These are phyloP conservation scores for Elsinoe fawcettii DNA, from an alignment of 2,329 filamentous ascomycete species.

Conservation along the genomic window DNA sequence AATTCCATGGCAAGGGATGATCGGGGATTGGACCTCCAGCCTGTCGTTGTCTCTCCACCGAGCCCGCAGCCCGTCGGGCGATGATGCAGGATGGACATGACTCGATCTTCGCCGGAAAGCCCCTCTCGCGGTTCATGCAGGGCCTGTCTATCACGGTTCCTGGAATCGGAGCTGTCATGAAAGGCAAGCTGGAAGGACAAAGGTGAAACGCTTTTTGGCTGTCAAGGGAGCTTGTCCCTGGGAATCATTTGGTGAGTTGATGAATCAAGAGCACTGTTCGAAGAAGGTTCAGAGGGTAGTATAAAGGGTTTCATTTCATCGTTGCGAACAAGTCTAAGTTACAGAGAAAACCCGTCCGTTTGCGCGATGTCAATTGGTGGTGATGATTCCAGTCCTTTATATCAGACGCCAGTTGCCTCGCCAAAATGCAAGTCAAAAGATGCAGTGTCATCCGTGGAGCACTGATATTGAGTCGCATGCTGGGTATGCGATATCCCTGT, in stretches of 20 bases:
- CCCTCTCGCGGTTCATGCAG: slow-evolving; percentile 10
- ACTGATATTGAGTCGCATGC: not conserved
- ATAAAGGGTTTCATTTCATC: slow-evolving; percentile 10
- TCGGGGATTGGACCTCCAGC: not conserved
- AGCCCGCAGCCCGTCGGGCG: no score
- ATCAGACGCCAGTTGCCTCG: slow-evolving; percentile 2
- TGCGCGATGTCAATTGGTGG: not conserved
- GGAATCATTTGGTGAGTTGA: not conserved
- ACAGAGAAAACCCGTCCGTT: not conserved
- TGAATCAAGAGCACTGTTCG: not conserved
- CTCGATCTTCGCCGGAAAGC: not conserved
- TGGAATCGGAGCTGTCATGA: not conserved
- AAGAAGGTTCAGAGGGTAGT: not conserved
- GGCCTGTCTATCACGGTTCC: not conserved
- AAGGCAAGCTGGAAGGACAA: not conserved
- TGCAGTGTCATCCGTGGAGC: slow-evolving; percentile 10
- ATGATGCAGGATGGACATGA: not conserved
- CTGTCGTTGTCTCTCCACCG: not conserved
- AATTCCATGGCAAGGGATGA: not conserved
- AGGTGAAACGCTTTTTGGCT: not conserved
- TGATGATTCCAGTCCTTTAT: slow-evolving; percentile 3
- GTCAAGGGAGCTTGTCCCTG: not conserved
- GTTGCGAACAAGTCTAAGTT: not conserved
- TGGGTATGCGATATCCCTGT: not conserved
- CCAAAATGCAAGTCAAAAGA: slow-evolving; percentile 11